Evolutionary conservation across 2,329 filamentous ascomycete species (phyloP).

Genomic region (Juglanconis sp.): DNA sequence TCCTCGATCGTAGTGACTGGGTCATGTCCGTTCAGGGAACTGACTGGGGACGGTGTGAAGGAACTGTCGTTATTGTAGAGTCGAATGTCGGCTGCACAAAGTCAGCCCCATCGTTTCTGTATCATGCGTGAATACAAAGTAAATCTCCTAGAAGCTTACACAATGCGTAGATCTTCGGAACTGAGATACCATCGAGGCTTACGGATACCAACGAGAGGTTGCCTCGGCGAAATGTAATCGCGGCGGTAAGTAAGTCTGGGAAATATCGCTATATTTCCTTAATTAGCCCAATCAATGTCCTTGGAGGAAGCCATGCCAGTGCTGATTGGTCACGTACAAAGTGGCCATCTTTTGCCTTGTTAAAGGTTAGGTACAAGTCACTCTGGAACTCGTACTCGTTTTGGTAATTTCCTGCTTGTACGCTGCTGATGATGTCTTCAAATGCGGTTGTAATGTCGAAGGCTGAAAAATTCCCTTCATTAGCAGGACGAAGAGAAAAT

Average conservation of each 20-base stretch:
- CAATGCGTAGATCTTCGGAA: conserved; percentile 2
- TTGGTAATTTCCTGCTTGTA: conserved; percentile 1
- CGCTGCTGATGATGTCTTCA: conserved; percentile 3
- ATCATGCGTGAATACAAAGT: too few relatives aligned
- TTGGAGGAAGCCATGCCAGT: not conserved
- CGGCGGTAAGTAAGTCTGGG: conserved; percentile 6
- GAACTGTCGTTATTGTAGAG: conserved; percentile 5
- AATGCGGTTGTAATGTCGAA: conserved; percentile 6
- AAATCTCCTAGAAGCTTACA: not conserved
- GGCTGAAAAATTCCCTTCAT: not conserved
- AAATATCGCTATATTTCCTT: not conserved
- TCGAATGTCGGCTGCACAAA: conserved; percentile 1
- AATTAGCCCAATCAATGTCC: not conserved
- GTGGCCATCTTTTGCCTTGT: conserved; percentile 8
- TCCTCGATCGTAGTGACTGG: conserved; percentile 26
- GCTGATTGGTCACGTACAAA: not conserved
- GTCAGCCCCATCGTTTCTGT: not conserved
- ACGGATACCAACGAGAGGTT: conserved; percentile 7
- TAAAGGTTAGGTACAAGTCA: conserved; percentile 7
- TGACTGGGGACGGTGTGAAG: conserved; percentile 25
- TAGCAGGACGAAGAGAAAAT: not conserved
- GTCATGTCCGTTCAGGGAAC: conserved; percentile 29
- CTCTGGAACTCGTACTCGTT: conserved; percentile 11
- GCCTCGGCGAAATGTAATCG: conserved; percentile 1
- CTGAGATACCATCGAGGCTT: conserved; percentile 3